Percentiles rank a stretch among this genome's conserved stretches.
Conservation (phyloP, 106 monocot genomes). For the Allium fistulosum region DNA sequence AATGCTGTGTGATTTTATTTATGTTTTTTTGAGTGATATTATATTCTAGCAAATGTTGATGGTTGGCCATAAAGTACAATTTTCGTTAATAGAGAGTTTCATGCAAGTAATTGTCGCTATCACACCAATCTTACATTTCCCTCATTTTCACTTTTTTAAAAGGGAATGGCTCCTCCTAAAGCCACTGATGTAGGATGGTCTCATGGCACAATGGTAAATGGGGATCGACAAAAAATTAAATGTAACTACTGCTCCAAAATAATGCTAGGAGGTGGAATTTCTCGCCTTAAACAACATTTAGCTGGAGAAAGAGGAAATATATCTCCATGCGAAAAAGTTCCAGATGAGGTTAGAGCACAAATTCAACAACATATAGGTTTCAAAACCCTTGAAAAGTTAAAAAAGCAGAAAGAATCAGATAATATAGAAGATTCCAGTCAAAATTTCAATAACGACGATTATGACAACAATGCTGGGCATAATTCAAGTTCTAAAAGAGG, state of each 20-base stretch:
- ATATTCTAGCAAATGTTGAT: no score
- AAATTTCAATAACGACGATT: conserved; percentile 7
- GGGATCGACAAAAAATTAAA: conserved; percentile 33
- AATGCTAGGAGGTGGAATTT: conserved; percentile 41
- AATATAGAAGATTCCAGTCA: conserved; percentile 9
- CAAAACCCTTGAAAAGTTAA: conserved; percentile 21
- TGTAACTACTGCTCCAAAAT: conserved; percentile 31
- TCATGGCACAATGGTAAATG: conserved; percentile 33
- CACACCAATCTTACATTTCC: background rate
- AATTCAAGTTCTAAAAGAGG: background rate
- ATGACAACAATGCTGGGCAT: conserved; percentile 6
- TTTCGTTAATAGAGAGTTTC: no score
- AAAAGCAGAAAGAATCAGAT: conserved; percentile 26
- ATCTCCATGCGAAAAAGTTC: conserved; percentile 32
- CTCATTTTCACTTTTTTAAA: background rate
- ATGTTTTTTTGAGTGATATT: no score
- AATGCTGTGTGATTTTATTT: no score
- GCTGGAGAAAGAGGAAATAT: conserved; percentile 49
- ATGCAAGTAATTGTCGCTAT: background rate
- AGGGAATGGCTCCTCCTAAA: conserved; percentile 21
- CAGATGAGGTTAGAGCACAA: conserved; percentile 25
- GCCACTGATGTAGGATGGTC: conserved; percentile 34
- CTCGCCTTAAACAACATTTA: conserved; percentile 46
- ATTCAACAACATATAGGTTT: conserved; percentile 32
- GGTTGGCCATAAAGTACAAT: no score